Base-by-base conservation (phyloP, 164 flowering plant genomes). In the Hamamelis virginiana region DNA sequence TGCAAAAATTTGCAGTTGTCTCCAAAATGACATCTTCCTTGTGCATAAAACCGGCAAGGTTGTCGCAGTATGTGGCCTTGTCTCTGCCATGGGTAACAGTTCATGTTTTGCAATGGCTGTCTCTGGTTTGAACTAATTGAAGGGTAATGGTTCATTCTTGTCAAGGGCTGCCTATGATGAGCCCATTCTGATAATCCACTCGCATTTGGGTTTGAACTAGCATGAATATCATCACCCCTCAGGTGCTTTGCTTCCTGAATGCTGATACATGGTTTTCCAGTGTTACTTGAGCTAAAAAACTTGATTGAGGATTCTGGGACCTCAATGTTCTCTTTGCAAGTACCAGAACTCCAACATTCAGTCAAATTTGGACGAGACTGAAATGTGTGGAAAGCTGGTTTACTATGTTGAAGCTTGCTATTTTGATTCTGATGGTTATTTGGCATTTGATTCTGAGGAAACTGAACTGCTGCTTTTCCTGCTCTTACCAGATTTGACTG, bases 1-100 rank as follows among this genome's bases (percentile, higher is more conserved):
- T 91, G 97, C 69, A 78, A 66, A 68, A 72, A 88, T 76, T 80
- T 89, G 80, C 94, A 89, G 59, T 70, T 77, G 18, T 86, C 82
- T 62, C 94, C 97, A 81, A 51, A 84, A 41, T 74, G 46, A 72
- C 93, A 91, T 59, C 85, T 80, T 45, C 97, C 90, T 66, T 60
- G 77, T 48, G 78, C 72, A 77, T 72, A 84, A 61, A 70, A 73
- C 14, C 76, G 66, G 77, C 97, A 91, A 11, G 62, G 47, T 69
- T 78, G 75, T 64, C 43, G 70, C 38, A 21, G 41, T 65, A 1
- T 47, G 28, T 38, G 9, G 66, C 65, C 38, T 9, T 75, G 74
- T 43, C 62, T 52, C 21, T 11, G 61, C 14, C 43, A 22, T 60
- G 33, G 43, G 45, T 19, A 50, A 14, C 47, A 47, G 25, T 43